Evolutionary conservation across 495 filamentous ascomycete genomes (phyloP).

Genomic region (Apiosordaria backusii): DNA sequence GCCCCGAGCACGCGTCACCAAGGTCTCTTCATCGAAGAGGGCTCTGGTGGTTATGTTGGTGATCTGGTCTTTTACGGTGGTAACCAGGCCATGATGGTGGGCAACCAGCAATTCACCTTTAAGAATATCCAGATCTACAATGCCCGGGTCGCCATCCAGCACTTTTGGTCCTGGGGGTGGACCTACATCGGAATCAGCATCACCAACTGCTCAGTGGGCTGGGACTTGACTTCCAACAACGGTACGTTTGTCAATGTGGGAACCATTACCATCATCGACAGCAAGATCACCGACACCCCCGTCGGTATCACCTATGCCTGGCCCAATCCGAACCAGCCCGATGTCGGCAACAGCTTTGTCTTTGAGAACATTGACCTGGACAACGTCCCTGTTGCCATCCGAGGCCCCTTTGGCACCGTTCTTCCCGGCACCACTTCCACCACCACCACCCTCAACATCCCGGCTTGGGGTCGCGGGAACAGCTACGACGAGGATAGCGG

Average conservation of each 20-base stretch:
- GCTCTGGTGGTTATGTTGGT: slow-evolving; percentile 68
- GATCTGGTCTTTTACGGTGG: slow-evolving; percentile 75
- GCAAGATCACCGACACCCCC: slow-evolving; percentile 65
- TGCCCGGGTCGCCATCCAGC: slow-evolving; percentile 50
- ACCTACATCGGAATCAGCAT: slow-evolving; percentile 68
- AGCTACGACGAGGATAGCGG: slow-evolving; percentile 41
- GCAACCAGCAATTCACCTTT: slow-evolving; percentile 81
- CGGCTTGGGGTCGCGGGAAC: slow-evolving; percentile 43
- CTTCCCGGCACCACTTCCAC: slow-evolving; percentile 55
- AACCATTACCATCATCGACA: slow-evolving; percentile 74
- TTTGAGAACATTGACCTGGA: slow-evolving; percentile 66
- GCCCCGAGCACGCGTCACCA: slow-evolving; percentile 59
- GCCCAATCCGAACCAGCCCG: slow-evolving; percentile 50
- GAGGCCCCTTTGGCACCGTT: slow-evolving; percentile 45
- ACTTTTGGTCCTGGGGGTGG: slow-evolving; percentile 52
- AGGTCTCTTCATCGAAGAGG: slow-evolving; percentile 71
- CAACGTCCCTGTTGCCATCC: slow-evolving; percentile 53
- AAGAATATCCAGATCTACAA: slow-evolving; percentile 64
- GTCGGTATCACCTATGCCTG: slow-evolving; percentile 45
- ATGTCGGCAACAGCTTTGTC: slow-evolving; percentile 46
- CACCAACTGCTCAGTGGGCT: slow-evolving; percentile 59
- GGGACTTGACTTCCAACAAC: slow-evolving; percentile 54
- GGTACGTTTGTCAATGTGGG: slow-evolving; percentile 55
- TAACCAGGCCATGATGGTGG: slow-evolving; percentile 56
- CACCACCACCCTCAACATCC: slow-evolving; percentile 49